phyloP scores from a whole-genome alignment of 78 protist species.

The Blattamonas nauphoetae region DNA sequence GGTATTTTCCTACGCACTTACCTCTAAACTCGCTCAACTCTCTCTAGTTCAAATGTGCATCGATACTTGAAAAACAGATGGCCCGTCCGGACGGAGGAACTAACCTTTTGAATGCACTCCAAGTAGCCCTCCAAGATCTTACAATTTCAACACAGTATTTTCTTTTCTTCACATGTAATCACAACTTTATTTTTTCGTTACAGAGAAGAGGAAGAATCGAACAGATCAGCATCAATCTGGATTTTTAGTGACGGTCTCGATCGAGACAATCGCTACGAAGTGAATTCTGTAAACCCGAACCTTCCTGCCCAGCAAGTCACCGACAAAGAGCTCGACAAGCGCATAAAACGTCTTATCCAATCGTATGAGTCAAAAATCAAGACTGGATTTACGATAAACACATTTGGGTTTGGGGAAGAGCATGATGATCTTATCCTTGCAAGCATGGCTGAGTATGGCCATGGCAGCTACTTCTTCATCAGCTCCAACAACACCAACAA shows the following conservation, averaged over 20 bases:
- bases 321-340: background rate
- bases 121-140: background rate
- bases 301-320: too few species aligned
- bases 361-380: background rate
- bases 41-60: background rate
- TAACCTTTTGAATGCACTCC: background rate
- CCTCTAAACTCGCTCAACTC: too few species aligned
- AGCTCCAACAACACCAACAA: background rate
- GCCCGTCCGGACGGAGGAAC: background rate
- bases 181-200: too few species aligned
- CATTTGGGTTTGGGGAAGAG: background rate
- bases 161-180: too few species aligned
- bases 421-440: background rate
- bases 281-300: too few species aligned
- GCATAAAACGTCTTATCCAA: background rate
- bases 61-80: background rate
- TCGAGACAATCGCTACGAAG: too few species aligned
- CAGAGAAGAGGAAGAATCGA: background rate
- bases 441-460: background rate
- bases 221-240: background rate
- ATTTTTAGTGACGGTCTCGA: slow-evolving; percentile 1
- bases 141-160: too few species aligned
- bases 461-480: slow-evolving; percentile 4
- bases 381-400: background rate
- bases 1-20: background rate